Base-by-base conservation (phyloP, 306 rosid species). In the Sesbania bispinosa region DNA sequence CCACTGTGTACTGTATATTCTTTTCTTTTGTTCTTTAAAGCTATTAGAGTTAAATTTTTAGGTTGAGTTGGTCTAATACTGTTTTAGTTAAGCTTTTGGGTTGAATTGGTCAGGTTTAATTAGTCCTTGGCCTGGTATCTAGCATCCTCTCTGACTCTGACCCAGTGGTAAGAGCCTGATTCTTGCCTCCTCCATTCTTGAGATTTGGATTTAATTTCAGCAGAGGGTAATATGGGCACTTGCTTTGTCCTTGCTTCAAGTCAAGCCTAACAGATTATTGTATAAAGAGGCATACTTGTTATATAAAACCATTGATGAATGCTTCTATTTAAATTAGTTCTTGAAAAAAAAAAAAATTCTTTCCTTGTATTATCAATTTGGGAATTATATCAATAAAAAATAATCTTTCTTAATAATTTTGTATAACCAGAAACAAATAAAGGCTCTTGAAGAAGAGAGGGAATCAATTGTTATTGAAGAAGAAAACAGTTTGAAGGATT, bases 381-480 rank as follows among this genome's bases (percentile, higher is more conserved):
- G 35, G 33, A 51, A 63, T 66, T 45, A 35, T 46, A 38, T 62
- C 19, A 15, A 41, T 26, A 39, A 41, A 64, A 57, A 20, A 54
- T 58, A 53, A 8, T 6, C 15, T 19, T 50, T 32, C 48, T 52
- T 33, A 23, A 33, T 65, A 32, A 47, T 74, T 33, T 59, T 79
- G 39, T 78, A 14, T 67, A 36, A 83, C 78, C 87, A 93, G 98
- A 87, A 83, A 85, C 95, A 89, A 87, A 79, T 75, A 75, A 84
- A 87, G 85, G 69, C 30, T 11, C 88, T 91, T 63, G 95, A 90
- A 83, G 85, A 86, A 76, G 96, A 90, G 87, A 84, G 89, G 82
- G 91, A 91, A 75, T 94, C 98, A 52, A 87, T 90, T 78, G 54
- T 94, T 24, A 94, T 90, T 60, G 98, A 90, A 77, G 98, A 90